Conservation (phyloP, 2,329 filamentous ascomycete genomes). For the Juglanconis sp. region DNA sequence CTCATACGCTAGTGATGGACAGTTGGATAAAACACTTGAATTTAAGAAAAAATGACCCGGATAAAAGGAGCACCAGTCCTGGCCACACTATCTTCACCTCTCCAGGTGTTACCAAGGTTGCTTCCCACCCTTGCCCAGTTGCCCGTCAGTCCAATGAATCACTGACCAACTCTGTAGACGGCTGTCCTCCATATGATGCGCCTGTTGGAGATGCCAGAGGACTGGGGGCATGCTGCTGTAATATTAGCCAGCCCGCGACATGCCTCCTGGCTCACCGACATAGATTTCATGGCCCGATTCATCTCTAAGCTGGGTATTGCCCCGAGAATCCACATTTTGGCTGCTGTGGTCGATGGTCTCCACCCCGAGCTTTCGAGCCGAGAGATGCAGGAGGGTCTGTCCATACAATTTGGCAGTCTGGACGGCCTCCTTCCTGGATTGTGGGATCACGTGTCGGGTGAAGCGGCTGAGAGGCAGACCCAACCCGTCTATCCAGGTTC, state of each 20-base stretch:
- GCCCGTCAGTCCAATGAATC: too few species aligned
- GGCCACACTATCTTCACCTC: slow-evolving; percentile 1
- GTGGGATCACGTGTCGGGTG: slow-evolving; percentile 31
- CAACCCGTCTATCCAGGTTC: slow-evolving; percentile 30
- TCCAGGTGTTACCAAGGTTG: slow-evolving; percentile 1
- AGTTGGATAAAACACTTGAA: not conserved
- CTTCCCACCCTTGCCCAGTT: not conserved
- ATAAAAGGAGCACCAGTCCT: not conserved
- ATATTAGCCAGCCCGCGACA: slow-evolving; percentile 49
- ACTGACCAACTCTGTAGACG: not conserved
- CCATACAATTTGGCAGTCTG: slow-evolving; percentile 45
- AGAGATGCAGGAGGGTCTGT: slow-evolving; percentile 42
- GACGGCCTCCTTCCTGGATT: slow-evolving; percentile 42
- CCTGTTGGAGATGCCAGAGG: not conserved
- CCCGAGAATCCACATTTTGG: slow-evolving; percentile 41
- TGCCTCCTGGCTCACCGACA: slow-evolving; percentile 45
- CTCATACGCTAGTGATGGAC: too few species aligned
- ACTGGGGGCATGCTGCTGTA: slow-evolving; percentile 37
- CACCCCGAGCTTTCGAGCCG: slow-evolving; percentile 32
- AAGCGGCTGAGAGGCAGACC: not conserved
- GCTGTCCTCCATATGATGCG: not conserved
- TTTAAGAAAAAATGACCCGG: too few species aligned
- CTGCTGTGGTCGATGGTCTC: slow-evolving; percentile 56
- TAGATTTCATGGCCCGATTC: slow-evolving; percentile 32
- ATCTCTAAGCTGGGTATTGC: not conserved